A percentile compares a stretch with the other conserved stretches of the same genome.
Evolutionary conservation across 129 eudicot species (phyloP).

Genomic region (Helichrysum umbraculigerum): DNA sequence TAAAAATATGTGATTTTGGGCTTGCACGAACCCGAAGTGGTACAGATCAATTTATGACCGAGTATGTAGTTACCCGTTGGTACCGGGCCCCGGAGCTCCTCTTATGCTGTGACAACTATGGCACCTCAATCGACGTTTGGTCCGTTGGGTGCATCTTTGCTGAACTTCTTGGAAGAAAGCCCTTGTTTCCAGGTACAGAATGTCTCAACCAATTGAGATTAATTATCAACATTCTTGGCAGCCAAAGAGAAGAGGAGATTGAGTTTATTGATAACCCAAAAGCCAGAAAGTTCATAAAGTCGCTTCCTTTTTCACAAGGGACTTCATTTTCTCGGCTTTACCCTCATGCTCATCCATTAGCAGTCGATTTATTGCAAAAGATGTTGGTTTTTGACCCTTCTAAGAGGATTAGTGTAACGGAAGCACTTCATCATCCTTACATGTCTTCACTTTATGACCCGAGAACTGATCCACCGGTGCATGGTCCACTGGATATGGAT

Average conservation of each 20-base stretch:
- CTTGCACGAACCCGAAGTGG: conserved; percentile 66
- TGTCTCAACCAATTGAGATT: conserved; percentile 47
- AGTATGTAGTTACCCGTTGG: conserved; percentile 78
- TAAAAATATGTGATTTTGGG: conserved; percentile 72
- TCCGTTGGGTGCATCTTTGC: conserved; percentile 88
- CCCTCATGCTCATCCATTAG: conserved; percentile 70
- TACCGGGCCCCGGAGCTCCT: conserved; percentile 86
- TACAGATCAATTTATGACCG: conserved; percentile 71
- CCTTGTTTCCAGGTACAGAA: conserved; percentile 77
- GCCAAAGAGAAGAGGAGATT: conserved; percentile 69
- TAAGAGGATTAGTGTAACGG: conserved; percentile 74
- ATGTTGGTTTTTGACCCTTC: conserved; percentile 86
- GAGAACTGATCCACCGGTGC: conserved; percentile 57
- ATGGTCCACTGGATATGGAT: conserved; percentile 64
- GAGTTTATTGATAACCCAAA: conserved; percentile 75
- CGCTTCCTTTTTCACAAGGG: conserved; percentile 72
- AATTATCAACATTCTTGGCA: conserved; percentile 65
- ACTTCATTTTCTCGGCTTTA: conserved; percentile 57
- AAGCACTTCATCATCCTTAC: conserved; percentile 83
- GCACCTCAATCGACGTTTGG: conserved; percentile 82
- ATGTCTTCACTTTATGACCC: conserved; percentile 82
- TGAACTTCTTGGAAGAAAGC: conserved; percentile 80
- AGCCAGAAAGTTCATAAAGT: conserved; percentile 60
- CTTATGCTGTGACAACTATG: conserved; percentile 78
- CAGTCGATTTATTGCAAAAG: conserved; percentile 74